Evolutionary conservation across 805 yeast genomes (phyloP).

Genomic region (Candida golubevii): DNA sequence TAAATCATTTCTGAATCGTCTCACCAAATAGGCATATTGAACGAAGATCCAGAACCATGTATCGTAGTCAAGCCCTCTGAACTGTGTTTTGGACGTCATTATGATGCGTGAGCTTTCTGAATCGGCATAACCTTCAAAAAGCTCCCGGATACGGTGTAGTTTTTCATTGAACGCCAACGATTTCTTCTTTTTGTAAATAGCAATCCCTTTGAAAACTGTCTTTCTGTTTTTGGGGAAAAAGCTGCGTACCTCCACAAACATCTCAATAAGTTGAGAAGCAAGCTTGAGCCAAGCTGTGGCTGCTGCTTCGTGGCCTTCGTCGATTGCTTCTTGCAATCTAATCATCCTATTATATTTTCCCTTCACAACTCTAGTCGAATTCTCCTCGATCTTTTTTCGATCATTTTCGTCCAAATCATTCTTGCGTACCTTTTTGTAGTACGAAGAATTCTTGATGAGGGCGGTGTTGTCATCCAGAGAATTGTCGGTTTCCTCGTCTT

Average conservation of each 20-base stretch:
- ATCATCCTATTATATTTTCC: conserved; percentile 53
- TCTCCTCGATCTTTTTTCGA: conserved; percentile 50
- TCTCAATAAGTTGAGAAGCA: conserved; percentile 78
- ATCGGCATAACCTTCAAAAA: conserved; percentile 53
- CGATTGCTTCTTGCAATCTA: conserved; percentile 40
- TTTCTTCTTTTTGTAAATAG: conserved; percentile 56
- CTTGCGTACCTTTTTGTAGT: conserved; percentile 10
- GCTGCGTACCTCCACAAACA: conserved; percentile 70
- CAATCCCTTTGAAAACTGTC: conserved; percentile 63
- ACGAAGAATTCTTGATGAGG: conserved; percentile 15
- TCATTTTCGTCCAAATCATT: conserved; percentile 38
- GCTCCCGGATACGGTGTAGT: conserved; percentile 59
- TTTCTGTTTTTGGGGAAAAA: conserved; percentile 77
- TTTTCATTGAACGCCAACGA: conserved; percentile 69
- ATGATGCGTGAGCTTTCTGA: conserved; percentile 28
- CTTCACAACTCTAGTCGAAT: conserved; percentile 53
- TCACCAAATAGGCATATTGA: conserved; percentile 67
- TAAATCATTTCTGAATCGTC: conserved; percentile 61
- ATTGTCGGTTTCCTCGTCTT: conserved; percentile 6
- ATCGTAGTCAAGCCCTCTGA: conserved; percentile 72
- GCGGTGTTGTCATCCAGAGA: conserved; percentile 14
- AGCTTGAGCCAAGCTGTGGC: conserved; percentile 76
- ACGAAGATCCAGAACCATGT: conserved; percentile 84
- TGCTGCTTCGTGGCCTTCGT: conserved; percentile 49
- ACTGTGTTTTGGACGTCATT: conserved; percentile 51